Evolutionary conservation across 805 yeast species (phyloP), one percentile per base, ranked within the genome.

Genomic region (Torulaspora indica): DNA sequence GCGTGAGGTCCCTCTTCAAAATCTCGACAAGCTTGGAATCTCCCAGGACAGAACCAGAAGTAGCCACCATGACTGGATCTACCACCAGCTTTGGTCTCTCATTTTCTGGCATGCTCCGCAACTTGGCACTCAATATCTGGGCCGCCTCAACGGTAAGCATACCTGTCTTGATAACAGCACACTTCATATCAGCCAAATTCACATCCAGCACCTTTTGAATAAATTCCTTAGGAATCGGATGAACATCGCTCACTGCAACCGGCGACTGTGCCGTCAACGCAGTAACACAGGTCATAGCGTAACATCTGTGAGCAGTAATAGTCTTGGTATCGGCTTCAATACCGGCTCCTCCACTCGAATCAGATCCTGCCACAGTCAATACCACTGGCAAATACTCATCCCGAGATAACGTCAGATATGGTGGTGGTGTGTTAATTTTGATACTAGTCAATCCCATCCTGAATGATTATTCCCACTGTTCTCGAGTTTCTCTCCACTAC

Each of bases 261-360:
- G 76, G 73, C 56, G 88, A 85, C 57, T 88, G 95, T 5, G 89
- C 84, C 0, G 95, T 87, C 46, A 88, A 64, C 2, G 89, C 90
- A 7, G 89, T 76, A 35, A 85, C 79, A 55, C 89, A 82, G 0
- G 90, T 83, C 61, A 82, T 65, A 0, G 85, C 95, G 56, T 81
- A 85, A 40, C 87, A 87, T 12, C 78, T 77, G 55, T 83, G 85
- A 1, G 85, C 84, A 3, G 84, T 72, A 43, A 87, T 75, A 0
- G 95, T 80, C 65, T 88, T 88, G 30, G 87, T 60, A 60, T 87
- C 96, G 0, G 95, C 95, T 61, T 87, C 95, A 39, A 87, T 80
- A 2, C 96, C 96, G 2, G 96, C 95, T 3, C 95, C 95, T 2
- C 95, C 96, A 8, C 91, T 82, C 35, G 81, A 76, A 60, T 87